phyloP scores from a whole-genome alignment of 2,329 filamentous ascomycete genomes.

The Cladophialophora psammophila region DNA sequence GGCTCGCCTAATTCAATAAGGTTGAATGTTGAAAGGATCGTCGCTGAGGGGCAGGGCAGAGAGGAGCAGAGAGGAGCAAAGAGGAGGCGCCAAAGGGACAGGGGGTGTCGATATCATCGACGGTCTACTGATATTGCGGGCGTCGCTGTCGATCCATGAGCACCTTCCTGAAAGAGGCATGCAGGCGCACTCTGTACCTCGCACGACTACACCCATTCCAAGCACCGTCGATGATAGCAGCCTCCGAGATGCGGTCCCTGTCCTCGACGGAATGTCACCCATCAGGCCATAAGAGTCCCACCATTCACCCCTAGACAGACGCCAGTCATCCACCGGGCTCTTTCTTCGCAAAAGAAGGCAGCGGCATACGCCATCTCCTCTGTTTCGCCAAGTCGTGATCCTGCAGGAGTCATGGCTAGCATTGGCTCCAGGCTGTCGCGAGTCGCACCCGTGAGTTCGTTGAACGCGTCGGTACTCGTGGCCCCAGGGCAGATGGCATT shows the following conservation, averaged over 20 bases:
- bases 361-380: constrained; percentile 59
- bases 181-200: no score
- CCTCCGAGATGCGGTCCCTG: no score
- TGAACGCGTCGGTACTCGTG: constrained; percentile 23
- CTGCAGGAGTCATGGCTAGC: constrained; percentile 20
- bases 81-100: no score
- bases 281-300: constrained; percentile 22
- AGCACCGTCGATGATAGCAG: no score
- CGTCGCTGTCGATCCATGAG: no score
- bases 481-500: constrained; percentile 22
- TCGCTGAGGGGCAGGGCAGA: neutral
- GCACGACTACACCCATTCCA: no score
- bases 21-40: neutral
- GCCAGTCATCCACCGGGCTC: constrained; percentile 25
- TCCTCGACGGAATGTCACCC: neutral
- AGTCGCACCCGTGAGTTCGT: constrained; percentile 8
- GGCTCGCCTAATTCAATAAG: neutral
- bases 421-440: constrained; percentile 18
- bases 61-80: no score
- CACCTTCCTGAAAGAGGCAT: no score
- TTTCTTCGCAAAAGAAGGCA: constrained; percentile 49
- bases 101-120: no score
- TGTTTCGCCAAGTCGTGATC: constrained; percentile 52
- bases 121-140: no score
- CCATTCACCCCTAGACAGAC: constrained; percentile 23